Conservation (phyloP, 2,329 filamentous ascomycete species). For the Stagonosporopsis chrysanthemi region DNA sequence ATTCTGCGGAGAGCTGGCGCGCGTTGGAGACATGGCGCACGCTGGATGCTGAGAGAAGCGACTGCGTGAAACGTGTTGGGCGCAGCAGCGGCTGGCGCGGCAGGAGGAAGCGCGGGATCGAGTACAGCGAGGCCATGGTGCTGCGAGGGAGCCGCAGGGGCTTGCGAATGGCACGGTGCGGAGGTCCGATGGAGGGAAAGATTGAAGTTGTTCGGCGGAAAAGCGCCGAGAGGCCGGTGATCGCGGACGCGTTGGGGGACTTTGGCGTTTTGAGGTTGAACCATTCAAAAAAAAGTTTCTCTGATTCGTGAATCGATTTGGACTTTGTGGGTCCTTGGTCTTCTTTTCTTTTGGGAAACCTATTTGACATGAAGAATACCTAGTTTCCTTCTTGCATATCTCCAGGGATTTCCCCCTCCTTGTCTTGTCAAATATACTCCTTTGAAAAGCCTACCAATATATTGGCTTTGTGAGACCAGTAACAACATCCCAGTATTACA, state of each 20-base stretch:
- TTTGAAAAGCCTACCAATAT: background rate
- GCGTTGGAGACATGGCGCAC: slow-evolving; percentile 45
- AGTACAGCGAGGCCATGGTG: slow-evolving; percentile 43
- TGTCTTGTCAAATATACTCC: background rate
- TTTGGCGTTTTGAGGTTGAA: background rate
- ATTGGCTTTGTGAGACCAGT: background rate
- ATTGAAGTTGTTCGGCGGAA: slow-evolving; percentile 17
- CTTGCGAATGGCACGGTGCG: slow-evolving; percentile 24
- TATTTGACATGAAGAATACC: background rate
- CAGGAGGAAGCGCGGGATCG: slow-evolving; percentile 48
- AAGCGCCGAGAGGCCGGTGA: slow-evolving; percentile 10
- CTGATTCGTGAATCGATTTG: slow-evolving; percentile 6
- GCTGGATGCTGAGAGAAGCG: slow-evolving; percentile 11
- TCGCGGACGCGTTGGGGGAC: background rate
- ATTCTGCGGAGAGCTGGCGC: slow-evolving; percentile 42
- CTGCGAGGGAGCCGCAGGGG: slow-evolving; percentile 14
- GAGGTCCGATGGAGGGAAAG: slow-evolving; percentile 29
- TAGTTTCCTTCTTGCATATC: background rate
- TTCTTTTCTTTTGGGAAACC: background rate
- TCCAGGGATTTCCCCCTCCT: background rate
- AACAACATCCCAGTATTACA: too few relatives aligned
- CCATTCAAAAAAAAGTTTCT: background rate
- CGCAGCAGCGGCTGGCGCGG: slow-evolving; percentile 37
- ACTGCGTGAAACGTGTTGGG: slow-evolving; percentile 28
- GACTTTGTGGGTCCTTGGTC: slow-evolving; percentile 3